Evolutionary conservation across 192 early-diverging fungal species (phyloP), one percentile per base, ranked within the genome.

Genomic region (Pilaira anomala): DNA sequence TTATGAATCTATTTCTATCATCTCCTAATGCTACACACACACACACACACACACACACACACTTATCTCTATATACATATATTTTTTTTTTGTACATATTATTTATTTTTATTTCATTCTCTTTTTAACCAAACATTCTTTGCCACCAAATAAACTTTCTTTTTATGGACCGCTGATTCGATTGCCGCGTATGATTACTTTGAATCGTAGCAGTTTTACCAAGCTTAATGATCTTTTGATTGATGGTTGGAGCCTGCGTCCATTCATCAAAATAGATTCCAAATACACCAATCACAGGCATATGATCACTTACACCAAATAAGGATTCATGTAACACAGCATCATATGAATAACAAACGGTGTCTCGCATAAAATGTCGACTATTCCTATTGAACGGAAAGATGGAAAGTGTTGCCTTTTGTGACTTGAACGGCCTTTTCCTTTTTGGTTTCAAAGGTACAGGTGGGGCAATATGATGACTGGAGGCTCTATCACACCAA

Each of bases 271-370:
- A 78, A 3, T 74, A 67, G 0, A 83, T 74, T 0, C 74, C 74
- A 75, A 78, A 83, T 2, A 77, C 66, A 12, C 74, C 81, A 18
- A 77, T 75, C 12, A 83, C 78, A 25, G 81, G 81, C 22, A 72
- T 55, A 68, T 83, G 81, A 44, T 83, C 81, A 44, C 76, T 78
- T 13, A 76, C 74, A 24, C 73, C 55, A 3, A 70, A 60, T 0
- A 78, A 50, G 33, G 21, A 26, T 1, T 60, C 29, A n/a, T 83
- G 62, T 55, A 80, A 73, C 2, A 71, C 56, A 0, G 69, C 36
- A 53, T 58, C 28, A 40, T 71, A 71, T 6, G 44, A 42, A 24
- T 58, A 71, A 19, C 69, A 71, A 16, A 57, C 9, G 0, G 63
- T 64, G 7, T 51, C 46, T 9, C 22, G 36, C 19, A 42, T 42